Percentiles rank a stretch among this genome's conserved stretches.
phyloP scores from a whole-genome alignment of 306 rosid species.

The Prunus campanulata region DNA sequence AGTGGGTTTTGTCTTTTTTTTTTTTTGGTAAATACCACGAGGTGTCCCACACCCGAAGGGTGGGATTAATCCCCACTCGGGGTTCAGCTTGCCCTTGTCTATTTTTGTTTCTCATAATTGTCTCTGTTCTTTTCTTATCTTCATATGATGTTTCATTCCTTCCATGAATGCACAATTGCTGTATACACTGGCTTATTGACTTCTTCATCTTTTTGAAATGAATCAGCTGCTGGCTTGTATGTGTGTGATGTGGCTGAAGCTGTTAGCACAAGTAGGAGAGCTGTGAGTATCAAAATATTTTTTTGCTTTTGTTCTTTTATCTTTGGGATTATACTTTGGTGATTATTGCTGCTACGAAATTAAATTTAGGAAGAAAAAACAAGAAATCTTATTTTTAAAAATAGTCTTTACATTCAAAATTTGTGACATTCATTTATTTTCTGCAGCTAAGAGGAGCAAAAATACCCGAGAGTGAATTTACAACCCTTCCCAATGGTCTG shows the following conservation, averaged over 20 bases:
- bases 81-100: too few species aligned
- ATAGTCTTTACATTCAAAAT: neutral
- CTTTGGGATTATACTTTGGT: neutral
- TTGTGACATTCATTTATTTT: constrained; percentile 12
- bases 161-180: neutral
- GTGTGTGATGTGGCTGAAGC: constrained; percentile 49
- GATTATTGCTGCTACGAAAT: neutral
- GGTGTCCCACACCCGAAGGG: too few species aligned
- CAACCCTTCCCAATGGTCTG: constrained; percentile 79
- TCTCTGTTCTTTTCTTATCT: neutral
- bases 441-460: constrained; percentile 67
- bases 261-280: constrained; percentile 64
- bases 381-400: neutral
- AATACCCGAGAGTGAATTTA: constrained; percentile 87
- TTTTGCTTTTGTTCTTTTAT: neutral
- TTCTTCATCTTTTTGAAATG: neutral
- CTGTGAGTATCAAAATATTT: constrained; percentile 35
- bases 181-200: neutral
- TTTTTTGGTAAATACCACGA: too few species aligned
- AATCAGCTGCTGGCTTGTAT: constrained; percentile 42
- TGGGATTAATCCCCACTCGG: too few species aligned
- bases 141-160: neutral
- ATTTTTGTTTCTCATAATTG: too few species aligned
- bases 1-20: too few species aligned
- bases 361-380: neutral